Evolutionary conservation across 2,329 filamentous ascomycete species (phyloP).

Genomic region (Trichoderma hamatum): DNA sequence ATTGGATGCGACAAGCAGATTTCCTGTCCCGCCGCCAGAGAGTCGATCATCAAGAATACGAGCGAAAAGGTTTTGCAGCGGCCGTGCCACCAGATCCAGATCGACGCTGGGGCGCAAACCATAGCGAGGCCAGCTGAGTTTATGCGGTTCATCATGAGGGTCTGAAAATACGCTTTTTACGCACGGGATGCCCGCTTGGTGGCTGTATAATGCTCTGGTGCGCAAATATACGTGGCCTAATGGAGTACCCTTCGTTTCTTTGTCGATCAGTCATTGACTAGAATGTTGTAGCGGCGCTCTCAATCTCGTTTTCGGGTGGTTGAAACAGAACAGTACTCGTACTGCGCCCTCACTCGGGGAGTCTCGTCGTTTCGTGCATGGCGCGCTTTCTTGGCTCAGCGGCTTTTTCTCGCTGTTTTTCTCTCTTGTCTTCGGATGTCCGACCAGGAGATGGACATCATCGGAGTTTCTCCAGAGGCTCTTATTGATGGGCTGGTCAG

Average conservation of each 20-base stretch:
- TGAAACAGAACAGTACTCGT: neutral
- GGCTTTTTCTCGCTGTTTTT: neutral
- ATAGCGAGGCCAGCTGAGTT: neutral
- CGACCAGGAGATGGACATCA: slow-evolving; percentile 11
- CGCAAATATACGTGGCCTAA: neutral
- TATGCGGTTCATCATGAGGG: neutral
- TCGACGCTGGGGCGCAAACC: neutral
- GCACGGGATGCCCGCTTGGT: neutral
- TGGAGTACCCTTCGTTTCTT: neutral
- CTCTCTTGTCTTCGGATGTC: neutral
- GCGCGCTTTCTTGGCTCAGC: slow-evolving; percentile 20
- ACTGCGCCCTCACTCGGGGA: slow-evolving; percentile 21
- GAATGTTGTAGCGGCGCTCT: neutral
- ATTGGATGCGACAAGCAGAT: neutral
- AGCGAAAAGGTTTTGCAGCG: neutral
- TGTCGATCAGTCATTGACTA: neutral
- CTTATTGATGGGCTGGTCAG: neutral
- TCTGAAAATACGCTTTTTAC: neutral
- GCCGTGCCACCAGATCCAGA: neutral
- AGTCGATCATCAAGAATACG: neutral
- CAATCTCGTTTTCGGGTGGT: slow-evolving; percentile 9
- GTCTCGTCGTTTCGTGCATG: slow-evolving; percentile 27
- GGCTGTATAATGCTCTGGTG: neutral
- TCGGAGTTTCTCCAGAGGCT: slow-evolving; percentile 13
- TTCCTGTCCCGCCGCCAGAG: slow-evolving; percentile 2